Evolutionary conservation across 352 stramenopile species (phyloP).

Genomic region (Phytophthora tentaculata): DNA sequence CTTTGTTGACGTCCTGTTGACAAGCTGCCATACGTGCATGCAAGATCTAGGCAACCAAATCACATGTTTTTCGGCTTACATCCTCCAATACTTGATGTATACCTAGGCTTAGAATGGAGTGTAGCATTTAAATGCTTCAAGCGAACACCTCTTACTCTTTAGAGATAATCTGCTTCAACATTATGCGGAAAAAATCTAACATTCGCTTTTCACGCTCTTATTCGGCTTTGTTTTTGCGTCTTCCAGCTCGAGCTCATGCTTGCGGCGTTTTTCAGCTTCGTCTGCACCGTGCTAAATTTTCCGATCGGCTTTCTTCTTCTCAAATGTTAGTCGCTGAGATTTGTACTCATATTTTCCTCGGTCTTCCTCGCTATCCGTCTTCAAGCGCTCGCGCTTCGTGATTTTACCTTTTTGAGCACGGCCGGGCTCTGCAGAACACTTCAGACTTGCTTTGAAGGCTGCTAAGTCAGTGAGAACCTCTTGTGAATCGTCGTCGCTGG

Average conservation of each 20-base stretch:
- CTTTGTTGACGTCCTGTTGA: neutral
- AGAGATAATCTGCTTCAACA: neutral
- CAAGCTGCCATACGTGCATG: neutral
- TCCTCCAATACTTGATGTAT: neutral
- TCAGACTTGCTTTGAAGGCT: no score
- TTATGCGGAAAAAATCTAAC: neutral
- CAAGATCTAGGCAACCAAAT: neutral
- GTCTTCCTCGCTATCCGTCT: neutral
- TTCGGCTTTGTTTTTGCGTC: neutral
- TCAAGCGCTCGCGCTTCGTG: neutral
- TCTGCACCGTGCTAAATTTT: neutral
- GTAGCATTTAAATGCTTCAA: no score
- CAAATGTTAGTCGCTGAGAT: neutral
- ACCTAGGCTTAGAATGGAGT: no score
- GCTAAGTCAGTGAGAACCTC: no score
- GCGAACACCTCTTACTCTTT: no score
- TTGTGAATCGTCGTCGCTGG: no score
- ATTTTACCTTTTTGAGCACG: neutral
- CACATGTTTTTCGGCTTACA: neutral
- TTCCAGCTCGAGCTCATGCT: neutral
- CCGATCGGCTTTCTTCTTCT: neutral
- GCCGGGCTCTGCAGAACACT: neutral
- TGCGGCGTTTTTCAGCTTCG: neutral
- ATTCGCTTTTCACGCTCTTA: neutral
- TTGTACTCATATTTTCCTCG: neutral